Evolutionary conservation across 208 protist genomes (phyloP), one percentile per base, ranked within the genome.

Genomic region (Willaertia magna): DNA sequence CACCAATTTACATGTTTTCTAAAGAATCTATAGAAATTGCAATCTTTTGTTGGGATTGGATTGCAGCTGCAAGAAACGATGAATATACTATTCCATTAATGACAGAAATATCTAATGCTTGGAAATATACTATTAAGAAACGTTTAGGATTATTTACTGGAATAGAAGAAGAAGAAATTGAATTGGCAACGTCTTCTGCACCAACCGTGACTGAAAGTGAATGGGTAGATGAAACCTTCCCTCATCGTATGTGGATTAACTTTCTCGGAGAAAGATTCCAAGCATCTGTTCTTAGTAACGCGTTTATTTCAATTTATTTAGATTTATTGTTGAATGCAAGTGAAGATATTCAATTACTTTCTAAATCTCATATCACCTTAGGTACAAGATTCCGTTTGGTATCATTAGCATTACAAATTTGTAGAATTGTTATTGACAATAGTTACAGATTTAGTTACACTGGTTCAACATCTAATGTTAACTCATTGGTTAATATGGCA

Each of bases 41-140:
- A n/a, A 51, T 52, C 0, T 81, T 40, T 81, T 81, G 76, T 81
- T 81, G 76, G 76, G n/a, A 51, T 43, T 81, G 76, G 76, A 40
- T 81, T 30, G 0, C 43, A 43, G 11, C 43, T 20, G 49, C 40
- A 42, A 47, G 43, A 18, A 22, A 22, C 26, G 22, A 20, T 40
- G 43, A 81, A 1, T 81, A 34, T 2, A 34, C 26, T 6, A 39
- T 81, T 18, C 7, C 7, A 30, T 34, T 81, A 0, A 34, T 81
- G 2, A 51, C 76, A 4, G 76, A 81, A 81, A 52, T 81, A 20
- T 47, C 18, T 39, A 20, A 52, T 81, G 76, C 76, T 40, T 81
- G 42, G 42, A 9, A 14, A 40, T 81, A 16, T 4, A 51, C 76
- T 30, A 52, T 81, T 81, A 4, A 81, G 11, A 20, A 81, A 81